Percentiles rank a stretch among this genome's conserved stretches.
Conservation (phyloP, 2,329 filamentous ascomycete genomes). For the Tolypocladium inflatum region DNA sequence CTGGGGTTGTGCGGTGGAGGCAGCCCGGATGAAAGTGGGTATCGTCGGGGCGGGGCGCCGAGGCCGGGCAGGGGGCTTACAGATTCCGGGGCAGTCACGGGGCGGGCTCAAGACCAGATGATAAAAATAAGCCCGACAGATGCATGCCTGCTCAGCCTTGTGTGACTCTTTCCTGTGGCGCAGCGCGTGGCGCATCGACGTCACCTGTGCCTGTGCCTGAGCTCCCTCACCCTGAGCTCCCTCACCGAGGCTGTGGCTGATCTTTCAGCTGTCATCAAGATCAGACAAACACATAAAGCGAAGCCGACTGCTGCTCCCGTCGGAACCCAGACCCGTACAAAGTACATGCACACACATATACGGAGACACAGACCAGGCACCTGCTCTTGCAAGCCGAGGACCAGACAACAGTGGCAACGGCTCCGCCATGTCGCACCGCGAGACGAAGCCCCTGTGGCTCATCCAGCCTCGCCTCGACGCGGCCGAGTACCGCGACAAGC, state of each 20-base stretch:
- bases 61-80: no score
- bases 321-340: background rate
- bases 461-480: slow-evolving; percentile 17
- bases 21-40: background rate
- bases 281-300: background rate
- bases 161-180: background rate
- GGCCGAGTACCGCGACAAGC: slow-evolving; percentile 16
- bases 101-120: no score
- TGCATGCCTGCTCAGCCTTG: background rate
- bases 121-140: no score
- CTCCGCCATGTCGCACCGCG: slow-evolving; percentile 2
- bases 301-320: background rate
- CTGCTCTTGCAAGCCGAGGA: background rate
- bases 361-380: background rate
- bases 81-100: no score
- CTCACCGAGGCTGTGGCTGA: background rate
- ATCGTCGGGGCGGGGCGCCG: no score
- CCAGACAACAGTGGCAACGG: background rate
- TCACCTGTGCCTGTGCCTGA: background rate
- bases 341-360: background rate
- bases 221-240: background rate
- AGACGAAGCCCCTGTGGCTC: slow-evolving; percentile 17
- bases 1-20: background rate
- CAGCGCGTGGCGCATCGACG: background rate
- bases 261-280: background rate